Percentiles rank a stretch among this genome's conserved stretches.
Evolutionary conservation across 2,329 filamentous ascomycete species (phyloP).

Genomic region (Cladosporium cucumerinum): DNA sequence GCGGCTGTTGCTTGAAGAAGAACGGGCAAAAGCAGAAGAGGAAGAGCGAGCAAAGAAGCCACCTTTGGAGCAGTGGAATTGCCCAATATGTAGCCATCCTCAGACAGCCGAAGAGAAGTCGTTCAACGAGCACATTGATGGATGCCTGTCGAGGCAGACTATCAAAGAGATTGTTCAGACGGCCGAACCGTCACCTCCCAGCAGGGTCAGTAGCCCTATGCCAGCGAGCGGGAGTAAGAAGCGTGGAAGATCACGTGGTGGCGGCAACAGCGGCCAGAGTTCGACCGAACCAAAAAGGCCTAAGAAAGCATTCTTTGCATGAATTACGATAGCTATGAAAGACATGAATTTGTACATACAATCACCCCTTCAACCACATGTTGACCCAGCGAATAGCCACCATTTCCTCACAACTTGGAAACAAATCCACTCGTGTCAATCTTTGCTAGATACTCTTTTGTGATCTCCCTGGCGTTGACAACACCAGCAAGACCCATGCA

Average conservation of each 20-base stretch:
- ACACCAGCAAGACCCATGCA: conserved; percentile 42
- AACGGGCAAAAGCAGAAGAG: conserved; percentile 22
- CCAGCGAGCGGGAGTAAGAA: neutral
- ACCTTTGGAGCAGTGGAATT: conserved; percentile 64
- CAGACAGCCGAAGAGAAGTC: conserved; percentile 69
- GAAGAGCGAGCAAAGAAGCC: conserved; percentile 24
- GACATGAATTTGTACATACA: neutral
- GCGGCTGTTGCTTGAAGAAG: conserved; percentile 33
- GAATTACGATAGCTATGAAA: conserved; percentile 8
- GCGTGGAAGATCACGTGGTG: conserved; percentile 2
- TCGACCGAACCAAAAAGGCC: conserved; percentile 2
- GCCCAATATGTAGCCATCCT: conserved; percentile 78
- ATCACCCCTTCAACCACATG: no score
- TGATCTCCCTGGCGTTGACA: conserved; percentile 37
- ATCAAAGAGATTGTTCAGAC: conserved; percentile 71
- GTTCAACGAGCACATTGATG: conserved; percentile 91
- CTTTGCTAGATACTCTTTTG: conserved; percentile 41
- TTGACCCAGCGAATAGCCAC: no score
- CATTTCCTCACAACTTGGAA: conserved; percentile 24
- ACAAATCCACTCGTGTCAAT: conserved; percentile 32
- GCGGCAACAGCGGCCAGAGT: neutral
- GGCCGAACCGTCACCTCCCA: neutral
- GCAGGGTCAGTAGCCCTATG: neutral
- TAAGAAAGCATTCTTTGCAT: conserved; percentile 10
- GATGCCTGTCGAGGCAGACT: conserved; percentile 79